These are phyloP conservation scores for Cordyceps cicadae DNA, from an alignment of 2,329 filamentous ascomycete genomes.

Conservation along the genomic window DNA sequence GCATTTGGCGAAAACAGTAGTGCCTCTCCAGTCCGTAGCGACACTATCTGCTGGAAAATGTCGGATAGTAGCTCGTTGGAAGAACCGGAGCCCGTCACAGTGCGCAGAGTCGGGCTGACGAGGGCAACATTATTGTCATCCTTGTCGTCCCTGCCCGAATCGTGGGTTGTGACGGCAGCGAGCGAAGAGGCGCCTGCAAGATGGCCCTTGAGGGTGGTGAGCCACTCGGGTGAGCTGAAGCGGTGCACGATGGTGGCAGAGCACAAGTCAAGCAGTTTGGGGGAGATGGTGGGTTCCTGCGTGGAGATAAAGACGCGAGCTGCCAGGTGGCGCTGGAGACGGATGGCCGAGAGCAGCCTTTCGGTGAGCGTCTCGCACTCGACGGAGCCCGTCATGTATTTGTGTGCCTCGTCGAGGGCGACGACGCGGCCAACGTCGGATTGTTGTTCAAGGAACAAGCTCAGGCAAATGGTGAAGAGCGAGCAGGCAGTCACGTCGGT, in stretches of 20 bases:
- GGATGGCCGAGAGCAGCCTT: slow-evolving; percentile 50
- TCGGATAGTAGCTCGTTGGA: slow-evolving; percentile 13
- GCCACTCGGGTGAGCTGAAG: slow-evolving; percentile 58
- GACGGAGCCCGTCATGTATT: slow-evolving; percentile 53
- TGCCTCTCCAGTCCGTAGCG: slow-evolving; percentile 36
- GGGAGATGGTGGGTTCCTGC: slow-evolving; percentile 63
- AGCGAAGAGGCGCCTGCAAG: slow-evolving; percentile 27
- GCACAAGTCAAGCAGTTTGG: slow-evolving; percentile 58
- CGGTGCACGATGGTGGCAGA: slow-evolving; percentile 59
- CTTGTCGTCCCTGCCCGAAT: not conserved
- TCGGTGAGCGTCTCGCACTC: slow-evolving; percentile 51
- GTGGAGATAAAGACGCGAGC: slow-evolving; percentile 60
- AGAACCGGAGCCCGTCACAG: not conserved
- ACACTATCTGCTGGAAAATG: slow-evolving; percentile 35
- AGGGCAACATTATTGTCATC: not conserved
- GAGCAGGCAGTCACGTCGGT: slow-evolving; percentile 56
- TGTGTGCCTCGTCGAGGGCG: slow-evolving; percentile 67
- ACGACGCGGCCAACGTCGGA: slow-evolving; percentile 46
- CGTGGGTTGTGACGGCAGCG: not conserved
- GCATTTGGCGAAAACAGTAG: slow-evolving; percentile 39
- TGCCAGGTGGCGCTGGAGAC: slow-evolving; percentile 60
- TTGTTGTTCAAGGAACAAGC: slow-evolving; percentile 50
- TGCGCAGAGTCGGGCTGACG: not conserved
- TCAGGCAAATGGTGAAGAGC: slow-evolving; percentile 61
- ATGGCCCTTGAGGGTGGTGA: slow-evolving; percentile 30